Base-by-base conservation (phyloP, 2,329 filamentous ascomycete genomes). In the Chrysoporthe austroafricana region DNA sequence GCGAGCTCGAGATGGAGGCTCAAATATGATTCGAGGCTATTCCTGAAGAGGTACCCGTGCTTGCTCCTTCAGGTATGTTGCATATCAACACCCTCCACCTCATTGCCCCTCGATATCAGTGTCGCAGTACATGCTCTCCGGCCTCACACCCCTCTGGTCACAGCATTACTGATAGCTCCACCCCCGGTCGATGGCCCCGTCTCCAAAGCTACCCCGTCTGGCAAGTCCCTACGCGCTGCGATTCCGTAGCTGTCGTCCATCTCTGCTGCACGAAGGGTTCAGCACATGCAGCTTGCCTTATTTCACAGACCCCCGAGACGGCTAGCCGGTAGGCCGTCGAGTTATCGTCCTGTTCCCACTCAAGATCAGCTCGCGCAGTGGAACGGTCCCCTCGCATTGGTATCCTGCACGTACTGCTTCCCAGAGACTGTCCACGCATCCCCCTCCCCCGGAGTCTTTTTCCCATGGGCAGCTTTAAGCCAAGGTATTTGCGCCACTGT, bases 1-100 rank as follows among this genome's bases (percentile, higher is more conserved):
- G 66, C 66, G 66, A 66, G 54, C 44, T 21, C 32, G 7, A 44
- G 8, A 1, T 14, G 14, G 34, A 13, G 58, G 60, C 44, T 66
- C 52, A 54, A 60, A 66, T 56, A n/a, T 57, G 26, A 3, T 14
- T 7, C 13, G 21, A 26, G 58, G 46, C 67, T 66, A 63, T 48
- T 13, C 60, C 67, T 57, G 64, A 69, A 66, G 44, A 61, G 67
- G 67, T 9, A 69, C 36, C 6, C 21, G 48, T 54, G 54, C 64
- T 69, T 66, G 50, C 67, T 69, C 32, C 64, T 63, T 69, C 44
- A 61, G 54, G 59, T 54, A 69, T 44, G 59, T 60, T 39, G 59
- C 43, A 39, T 54, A 58, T 52, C 43, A 34, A 52, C 44, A 52
- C 56, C 26, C 43, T 59, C 8, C 6, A 6, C 16, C 13, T 57